A percentile compares a stretch with the other conserved stretches of the same genome.
These are phyloP conservation scores for Globisporangium paddicum DNA, from an alignment of 352 stramenopile species.

Conservation along the genomic window DNA sequence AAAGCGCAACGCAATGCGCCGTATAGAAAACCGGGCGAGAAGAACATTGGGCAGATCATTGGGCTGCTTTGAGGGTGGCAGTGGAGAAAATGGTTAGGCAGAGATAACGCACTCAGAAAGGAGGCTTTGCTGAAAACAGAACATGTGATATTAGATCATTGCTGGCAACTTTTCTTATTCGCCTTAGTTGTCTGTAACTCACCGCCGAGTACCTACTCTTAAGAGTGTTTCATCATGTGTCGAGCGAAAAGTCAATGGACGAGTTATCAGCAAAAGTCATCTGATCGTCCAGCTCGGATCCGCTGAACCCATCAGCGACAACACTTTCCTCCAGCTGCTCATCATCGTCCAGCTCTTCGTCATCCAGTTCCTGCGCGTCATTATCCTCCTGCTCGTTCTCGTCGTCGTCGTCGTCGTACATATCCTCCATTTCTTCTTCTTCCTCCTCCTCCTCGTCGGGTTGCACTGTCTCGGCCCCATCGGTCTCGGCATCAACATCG, in stretches of 20 bases:
- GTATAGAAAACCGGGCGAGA: constrained; percentile 71
- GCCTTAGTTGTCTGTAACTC: neutral
- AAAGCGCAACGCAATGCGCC: constrained; percentile 42
- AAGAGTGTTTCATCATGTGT: constrained; percentile 7
- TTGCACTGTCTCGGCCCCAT: constrained; percentile 31
- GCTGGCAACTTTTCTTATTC: neutral
- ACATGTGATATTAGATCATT: constrained; percentile 12
- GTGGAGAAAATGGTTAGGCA: neutral
- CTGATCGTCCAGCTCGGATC: neutral
- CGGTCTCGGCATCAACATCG: constrained; percentile 23
- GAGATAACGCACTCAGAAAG: neutral
- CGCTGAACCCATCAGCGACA: neutral
- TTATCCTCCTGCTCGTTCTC: constrained; percentile 20
- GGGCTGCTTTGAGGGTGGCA: constrained; percentile 51
- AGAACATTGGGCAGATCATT: constrained; percentile 58
- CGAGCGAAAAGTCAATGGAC: constrained; percentile 18
- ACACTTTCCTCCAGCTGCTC: neutral
- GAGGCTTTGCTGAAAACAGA: constrained; percentile 17
- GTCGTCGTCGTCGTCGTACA: constrained; percentile 65
- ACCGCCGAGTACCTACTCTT: neutral
- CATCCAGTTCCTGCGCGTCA: constrained; percentile 3
- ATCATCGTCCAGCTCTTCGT: neutral
- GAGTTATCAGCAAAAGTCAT: constrained; percentile 9
- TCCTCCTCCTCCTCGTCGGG: constrained; percentile 40
- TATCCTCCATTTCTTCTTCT: constrained; percentile 29